Evolutionary conservation across 2,329 filamentous ascomycete genomes (phyloP).

Genomic region (Penicillium sp.): DNA sequence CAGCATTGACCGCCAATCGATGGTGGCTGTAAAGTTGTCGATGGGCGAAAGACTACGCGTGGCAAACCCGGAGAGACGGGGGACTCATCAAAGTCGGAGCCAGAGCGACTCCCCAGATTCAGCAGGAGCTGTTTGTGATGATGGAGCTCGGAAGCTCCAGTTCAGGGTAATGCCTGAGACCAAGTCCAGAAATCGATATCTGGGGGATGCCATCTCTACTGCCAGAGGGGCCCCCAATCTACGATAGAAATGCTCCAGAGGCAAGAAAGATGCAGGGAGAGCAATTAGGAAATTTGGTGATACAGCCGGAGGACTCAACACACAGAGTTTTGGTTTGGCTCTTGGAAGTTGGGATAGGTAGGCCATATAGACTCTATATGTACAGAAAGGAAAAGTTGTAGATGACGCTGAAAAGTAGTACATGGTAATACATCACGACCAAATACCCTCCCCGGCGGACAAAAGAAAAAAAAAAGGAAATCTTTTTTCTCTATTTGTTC

Average conservation of each 20-base stretch:
- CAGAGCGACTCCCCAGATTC: neutral
- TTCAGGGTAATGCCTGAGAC: neutral
- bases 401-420: constrained; percentile 32
- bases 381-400: constrained; percentile 31
- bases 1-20: constrained; percentile 14
- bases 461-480: constrained; percentile 13
- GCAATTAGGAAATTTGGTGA: constrained; percentile 4
- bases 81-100: neutral
- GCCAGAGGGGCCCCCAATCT: neutral
- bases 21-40: constrained; percentile 3
- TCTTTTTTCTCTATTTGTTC: constrained; percentile 9
- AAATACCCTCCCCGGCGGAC: constrained; percentile 29
- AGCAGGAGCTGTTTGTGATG: neutral
- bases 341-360: constrained; percentile 27
- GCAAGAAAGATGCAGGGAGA: neutral
- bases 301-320: constrained; percentile 27
- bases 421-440: constrained; percentile 33
- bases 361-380: constrained; percentile 32
- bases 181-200: too few relatives aligned
- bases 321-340: constrained; percentile 31
- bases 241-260: neutral
- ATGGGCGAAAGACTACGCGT: constrained; percentile 8
- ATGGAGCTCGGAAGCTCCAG: neutral
- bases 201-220: neutral
- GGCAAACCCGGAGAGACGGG: neutral